phyloP scores from a whole-genome alignment of 169 alveolate genomes.

The Toxoplasma gondii region DNA sequence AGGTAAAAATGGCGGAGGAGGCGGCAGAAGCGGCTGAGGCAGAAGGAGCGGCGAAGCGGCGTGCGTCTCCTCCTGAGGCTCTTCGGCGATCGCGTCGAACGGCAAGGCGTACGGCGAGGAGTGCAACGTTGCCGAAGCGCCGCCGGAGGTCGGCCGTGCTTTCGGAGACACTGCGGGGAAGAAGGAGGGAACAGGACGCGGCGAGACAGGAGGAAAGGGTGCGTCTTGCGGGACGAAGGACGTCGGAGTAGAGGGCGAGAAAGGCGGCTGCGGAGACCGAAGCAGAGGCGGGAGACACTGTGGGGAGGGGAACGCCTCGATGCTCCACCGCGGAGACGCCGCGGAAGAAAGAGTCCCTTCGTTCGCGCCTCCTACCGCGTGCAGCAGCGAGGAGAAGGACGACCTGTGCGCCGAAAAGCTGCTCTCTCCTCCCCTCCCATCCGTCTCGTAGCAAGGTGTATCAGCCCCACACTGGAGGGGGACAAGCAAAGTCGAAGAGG shows the following conservation, averaged over 20 bases:
- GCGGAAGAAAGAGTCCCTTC: neutral
- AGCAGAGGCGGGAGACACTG: neutral
- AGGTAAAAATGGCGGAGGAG: constrained; percentile 26
- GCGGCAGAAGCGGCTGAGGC: constrained; percentile 4
- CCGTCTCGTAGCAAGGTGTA: neutral
- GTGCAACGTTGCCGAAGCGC: neutral
- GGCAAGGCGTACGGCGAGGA: too few species aligned
- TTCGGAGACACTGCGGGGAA: neutral
- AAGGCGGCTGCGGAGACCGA: constrained; percentile 20
- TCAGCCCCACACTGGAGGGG: too few species aligned
- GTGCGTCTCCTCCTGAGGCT: neutral
- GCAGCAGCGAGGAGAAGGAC: neutral
- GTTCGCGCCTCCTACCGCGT: neutral
- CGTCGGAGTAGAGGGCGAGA: constrained; percentile 35
- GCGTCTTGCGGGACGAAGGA: neutral
- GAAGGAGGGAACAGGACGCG: neutral
- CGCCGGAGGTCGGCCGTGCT: neutral
- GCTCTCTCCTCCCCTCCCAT: too few species aligned
- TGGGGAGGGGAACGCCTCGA: neutral
- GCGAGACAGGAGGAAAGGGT: neutral
- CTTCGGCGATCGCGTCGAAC: neutral
- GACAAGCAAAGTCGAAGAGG: neutral
- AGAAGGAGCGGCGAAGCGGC: neutral
- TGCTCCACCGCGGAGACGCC: neutral
- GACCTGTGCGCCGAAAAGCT: too few species aligned